These are phyloP conservation scores for Ceratobasidium sp. DNA, from an alignment of 1,284 basidiomycete species.

Conservation along the genomic window DNA sequence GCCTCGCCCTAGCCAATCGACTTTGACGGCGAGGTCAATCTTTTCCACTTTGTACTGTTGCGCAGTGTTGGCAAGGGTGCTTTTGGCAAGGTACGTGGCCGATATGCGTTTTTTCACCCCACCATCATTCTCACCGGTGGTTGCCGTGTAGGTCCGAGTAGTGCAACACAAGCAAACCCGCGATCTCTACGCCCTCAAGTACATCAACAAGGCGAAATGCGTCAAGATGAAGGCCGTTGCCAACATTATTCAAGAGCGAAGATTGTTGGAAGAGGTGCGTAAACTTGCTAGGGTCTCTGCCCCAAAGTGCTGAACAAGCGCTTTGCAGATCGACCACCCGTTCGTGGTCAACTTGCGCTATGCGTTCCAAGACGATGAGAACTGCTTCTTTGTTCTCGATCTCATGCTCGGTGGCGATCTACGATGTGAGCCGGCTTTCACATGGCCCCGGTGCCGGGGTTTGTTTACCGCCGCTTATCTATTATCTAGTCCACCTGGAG, in stretches of 20 bases:
- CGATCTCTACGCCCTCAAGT: constrained; percentile 95
- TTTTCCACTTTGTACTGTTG: constrained; percentile 95
- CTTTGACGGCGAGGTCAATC: constrained; percentile 95
- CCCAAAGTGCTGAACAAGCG: constrained; percentile 11
- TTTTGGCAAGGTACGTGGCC: constrained; percentile 84
- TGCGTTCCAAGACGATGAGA: constrained; percentile 97
- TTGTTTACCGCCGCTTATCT: constrained; percentile 24
- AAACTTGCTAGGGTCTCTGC: not conserved
- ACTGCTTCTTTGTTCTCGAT: constrained; percentile 97
- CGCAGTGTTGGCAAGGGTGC: constrained; percentile 97
- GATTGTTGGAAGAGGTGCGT: constrained; percentile 68
- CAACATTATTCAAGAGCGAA: constrained; percentile 94
- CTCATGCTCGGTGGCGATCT: constrained; percentile 96
- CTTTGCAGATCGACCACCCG: constrained; percentile 85
- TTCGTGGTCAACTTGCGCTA: constrained; percentile 95
- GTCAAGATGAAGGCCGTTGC: constrained; percentile 98
- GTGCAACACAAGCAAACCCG: constrained; percentile 98
- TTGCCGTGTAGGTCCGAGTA: constrained; percentile 84
- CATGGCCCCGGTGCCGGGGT: not conserved
- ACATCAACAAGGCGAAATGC: constrained; percentile 98
- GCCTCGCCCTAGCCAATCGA: constrained; percentile 79
- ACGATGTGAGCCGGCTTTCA: constrained; percentile 67
- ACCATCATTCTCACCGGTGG: constrained; percentile 32
- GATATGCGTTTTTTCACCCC: constrained; percentile 36
- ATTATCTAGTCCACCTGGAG: constrained; percentile 76